Base-by-base conservation (phyloP, 225 moss, liverwort and hornwort species). In the Neckera pumila region DNA sequence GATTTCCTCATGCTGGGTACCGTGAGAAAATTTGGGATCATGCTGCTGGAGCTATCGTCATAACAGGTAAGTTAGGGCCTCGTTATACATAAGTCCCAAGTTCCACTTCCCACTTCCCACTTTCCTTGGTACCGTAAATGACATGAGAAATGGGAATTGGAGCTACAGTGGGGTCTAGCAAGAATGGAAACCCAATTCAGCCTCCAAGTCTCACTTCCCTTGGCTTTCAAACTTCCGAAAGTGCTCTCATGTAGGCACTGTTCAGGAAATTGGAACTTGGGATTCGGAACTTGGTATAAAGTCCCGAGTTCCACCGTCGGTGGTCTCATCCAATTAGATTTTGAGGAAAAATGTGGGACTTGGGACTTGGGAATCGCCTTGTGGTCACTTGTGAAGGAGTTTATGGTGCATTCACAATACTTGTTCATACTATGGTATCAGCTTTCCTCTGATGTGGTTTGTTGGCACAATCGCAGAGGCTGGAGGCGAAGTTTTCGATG, bases 11-110 rank as follows among this genome's bases (percentile, higher is more conserved):
- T 84, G 51, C 85, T 53, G 98, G 98, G 71, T 99, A 99, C 86
- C 95, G 97, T 77, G 98, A 99, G 86, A 99, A 99, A 90, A 99
- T 99, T 60, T 99, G 98, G 98, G 98, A 99, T 77, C 98, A 99
- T 89, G 97, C 96, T 81, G 98, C 98, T 45, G 98, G 98, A 56
- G 93, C 94, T 54, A 96, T 99, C 89, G 98, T 99, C 84, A 96
- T 99, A 42, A 99, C 97, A 91, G 98, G 98, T 99, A 42, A 81
- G 84, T 61, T 38, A 31, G 28, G 42, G 13, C 40, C 56, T 75
- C 73, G 63, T 19, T 47, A 36, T 26, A 27, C 70, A 4, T 11
- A 8, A 66, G 54, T 64, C 63, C n/a, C 51, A 40, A 77, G 53
- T 86, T 77, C 65, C 65, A 53, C n/a, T 49, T 76, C 10, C 36